A percentile compares a stretch with the other conserved stretches of the same genome.
Conservation (phyloP, 805 yeast genomes). For the Schwanniomyces vanrijiae region DNA sequence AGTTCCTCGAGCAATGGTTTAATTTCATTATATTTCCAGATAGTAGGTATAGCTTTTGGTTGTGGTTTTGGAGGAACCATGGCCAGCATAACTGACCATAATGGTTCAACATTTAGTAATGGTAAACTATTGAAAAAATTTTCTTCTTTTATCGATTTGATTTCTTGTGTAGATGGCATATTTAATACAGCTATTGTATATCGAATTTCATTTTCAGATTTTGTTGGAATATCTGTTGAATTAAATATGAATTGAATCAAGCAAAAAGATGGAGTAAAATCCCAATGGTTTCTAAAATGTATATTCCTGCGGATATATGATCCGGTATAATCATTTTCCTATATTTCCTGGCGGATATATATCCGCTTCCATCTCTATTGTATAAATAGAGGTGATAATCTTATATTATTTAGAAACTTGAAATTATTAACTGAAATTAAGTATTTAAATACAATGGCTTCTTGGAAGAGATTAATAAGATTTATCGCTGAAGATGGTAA, state of each 20-base stretch:
- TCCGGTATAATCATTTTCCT: background rate
- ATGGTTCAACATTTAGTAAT: slow-evolving; percentile 11
- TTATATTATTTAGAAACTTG: background rate
- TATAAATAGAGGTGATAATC: background rate
- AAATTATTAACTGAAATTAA: background rate
- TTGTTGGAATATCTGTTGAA: background rate
- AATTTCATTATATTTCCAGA: slow-evolving; percentile 10
- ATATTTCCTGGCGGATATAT: background rate
- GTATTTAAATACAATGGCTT: background rate
- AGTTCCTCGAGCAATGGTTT: slow-evolving; percentile 11
- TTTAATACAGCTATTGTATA: background rate
- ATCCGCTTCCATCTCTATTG: background rate
- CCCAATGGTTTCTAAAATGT: background rate
- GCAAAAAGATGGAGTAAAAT: background rate
- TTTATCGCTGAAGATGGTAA: slow-evolving; percentile 46
- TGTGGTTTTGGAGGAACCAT: slow-evolving; percentile 13
- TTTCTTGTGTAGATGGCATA: slow-evolving; percentile 1
- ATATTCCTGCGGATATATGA: background rate
- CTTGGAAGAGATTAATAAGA: slow-evolving; percentile 33
- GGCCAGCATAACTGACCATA: slow-evolving; percentile 12
- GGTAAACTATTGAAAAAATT: slow-evolving; percentile 7
- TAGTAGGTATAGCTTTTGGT: slow-evolving; percentile 11
- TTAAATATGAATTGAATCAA: background rate
- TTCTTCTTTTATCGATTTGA: background rate
- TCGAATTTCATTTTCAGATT: too few species aligned